Conservation (phyloP, 768 basidiomycete species). For the Grammothele lineata region DNA sequence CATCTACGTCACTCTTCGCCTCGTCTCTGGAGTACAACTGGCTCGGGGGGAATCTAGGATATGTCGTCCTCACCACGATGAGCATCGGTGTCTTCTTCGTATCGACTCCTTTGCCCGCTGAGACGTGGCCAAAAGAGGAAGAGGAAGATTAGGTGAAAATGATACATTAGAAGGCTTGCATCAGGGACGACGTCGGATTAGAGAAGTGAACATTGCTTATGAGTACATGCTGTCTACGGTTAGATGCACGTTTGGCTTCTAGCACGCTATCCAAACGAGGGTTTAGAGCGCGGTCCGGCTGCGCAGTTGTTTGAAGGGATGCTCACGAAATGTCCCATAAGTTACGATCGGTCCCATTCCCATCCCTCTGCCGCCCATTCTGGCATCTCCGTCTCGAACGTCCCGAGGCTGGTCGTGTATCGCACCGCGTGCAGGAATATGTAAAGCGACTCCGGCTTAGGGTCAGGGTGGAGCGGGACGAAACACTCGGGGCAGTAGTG, state of each 20-base stretch:
- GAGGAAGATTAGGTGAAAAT: not conserved
- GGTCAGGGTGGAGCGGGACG: constrained; percentile 90
- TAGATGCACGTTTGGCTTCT: no score
- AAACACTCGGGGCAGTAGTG: constrained; percentile 89
- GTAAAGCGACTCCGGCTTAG: constrained; percentile 85
- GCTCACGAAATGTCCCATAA: no score
- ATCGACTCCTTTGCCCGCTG: constrained; percentile 17
- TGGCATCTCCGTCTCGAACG: constrained; percentile 83
- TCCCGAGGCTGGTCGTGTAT: constrained; percentile 80
- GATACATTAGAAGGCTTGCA: no score
- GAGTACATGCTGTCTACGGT: no score
- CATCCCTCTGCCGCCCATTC: constrained; percentile 80
- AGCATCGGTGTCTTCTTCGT: constrained; percentile 14
- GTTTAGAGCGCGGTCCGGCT: no score
- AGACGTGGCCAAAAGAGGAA: constrained; percentile 18
- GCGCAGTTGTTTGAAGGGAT: no score
- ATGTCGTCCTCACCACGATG: constrained; percentile 19
- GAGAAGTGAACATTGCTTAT: no score
- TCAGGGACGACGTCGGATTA: no score
- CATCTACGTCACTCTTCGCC: constrained; percentile 55
- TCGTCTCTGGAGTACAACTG: constrained; percentile 42
- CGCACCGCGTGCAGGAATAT: constrained; percentile 92
- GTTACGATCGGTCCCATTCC: constrained; percentile 55
- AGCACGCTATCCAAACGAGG: no score
- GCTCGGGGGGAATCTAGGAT: constrained; percentile 43